phyloP scores from a whole-genome alignment of 768 basidiomycete genomes.

The Cantharellus anzutake region DNA sequence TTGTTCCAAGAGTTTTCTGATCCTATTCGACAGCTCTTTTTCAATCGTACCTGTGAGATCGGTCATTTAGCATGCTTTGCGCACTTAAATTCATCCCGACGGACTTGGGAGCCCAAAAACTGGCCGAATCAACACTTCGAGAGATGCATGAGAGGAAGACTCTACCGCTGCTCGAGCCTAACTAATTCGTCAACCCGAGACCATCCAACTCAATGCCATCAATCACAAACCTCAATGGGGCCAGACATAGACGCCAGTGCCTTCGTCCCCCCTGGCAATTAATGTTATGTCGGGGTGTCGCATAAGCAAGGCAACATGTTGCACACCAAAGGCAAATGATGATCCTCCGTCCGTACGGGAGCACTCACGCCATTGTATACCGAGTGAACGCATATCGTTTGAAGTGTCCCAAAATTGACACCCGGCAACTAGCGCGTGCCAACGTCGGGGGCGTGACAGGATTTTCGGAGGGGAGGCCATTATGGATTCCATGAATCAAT shows the following conservation, averaged over 20 bases:
- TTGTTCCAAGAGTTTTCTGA: slow-evolving; percentile 40
- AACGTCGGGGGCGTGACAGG: no score
- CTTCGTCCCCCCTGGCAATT: slow-evolving; percentile 20
- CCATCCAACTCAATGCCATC: background rate
- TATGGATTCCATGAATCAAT: no score
- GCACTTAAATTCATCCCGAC: background rate
- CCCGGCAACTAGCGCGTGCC: no score
- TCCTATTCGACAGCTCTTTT: slow-evolving; percentile 33
- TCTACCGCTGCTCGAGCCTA: slow-evolving; percentile 43
- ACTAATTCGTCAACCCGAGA: no score
- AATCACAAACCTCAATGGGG: slow-evolving; percentile 34
- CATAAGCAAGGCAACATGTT: background rate
- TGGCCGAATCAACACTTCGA: slow-evolving; percentile 58
- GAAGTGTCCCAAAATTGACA: background rate
- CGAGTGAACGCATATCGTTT: background rate
- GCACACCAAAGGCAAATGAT: slow-evolving; percentile 7
- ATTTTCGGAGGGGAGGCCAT: no score
- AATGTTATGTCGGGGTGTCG: background rate
- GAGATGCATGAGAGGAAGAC: slow-evolving; percentile 47
- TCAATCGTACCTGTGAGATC: slow-evolving; percentile 31
- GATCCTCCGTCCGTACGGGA: slow-evolving; percentile 9
- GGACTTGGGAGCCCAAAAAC: slow-evolving; percentile 40
- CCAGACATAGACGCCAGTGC: slow-evolving; percentile 58
- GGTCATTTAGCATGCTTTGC: no score
- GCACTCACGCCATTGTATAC: slow-evolving; percentile 5